Conservation (phyloP, 495 filamentous ascomycete genomes). For the Aspergillus biplanus region DNA sequence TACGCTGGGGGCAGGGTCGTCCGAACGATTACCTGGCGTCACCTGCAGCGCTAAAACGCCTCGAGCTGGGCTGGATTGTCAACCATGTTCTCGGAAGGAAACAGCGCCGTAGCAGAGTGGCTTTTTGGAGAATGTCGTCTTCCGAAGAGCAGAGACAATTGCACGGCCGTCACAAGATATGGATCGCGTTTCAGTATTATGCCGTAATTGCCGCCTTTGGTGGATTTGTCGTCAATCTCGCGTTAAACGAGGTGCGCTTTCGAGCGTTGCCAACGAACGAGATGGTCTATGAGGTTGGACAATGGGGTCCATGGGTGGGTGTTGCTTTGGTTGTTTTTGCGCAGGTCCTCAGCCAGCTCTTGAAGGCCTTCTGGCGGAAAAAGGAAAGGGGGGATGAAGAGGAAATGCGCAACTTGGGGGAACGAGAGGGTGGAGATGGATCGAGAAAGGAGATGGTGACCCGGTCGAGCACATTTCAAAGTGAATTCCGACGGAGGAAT, state of each 20-base stretch:
- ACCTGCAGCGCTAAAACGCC: neutral
- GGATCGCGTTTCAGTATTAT: neutral
- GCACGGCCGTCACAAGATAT: neutral
- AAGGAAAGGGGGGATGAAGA: neutral
- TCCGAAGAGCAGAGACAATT: neutral
- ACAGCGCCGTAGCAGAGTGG: neutral
- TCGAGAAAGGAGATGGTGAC: neutral
- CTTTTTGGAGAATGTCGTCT: neutral
- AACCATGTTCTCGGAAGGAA: neutral
- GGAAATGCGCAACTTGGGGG: neutral
- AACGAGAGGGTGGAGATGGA: neutral
- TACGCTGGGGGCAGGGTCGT: neutral
- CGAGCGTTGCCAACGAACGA: slow-evolving; percentile 1
- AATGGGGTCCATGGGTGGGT: slow-evolving; percentile 10
- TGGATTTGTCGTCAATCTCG: slow-evolving; percentile 1
- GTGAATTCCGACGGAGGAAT: neutral
- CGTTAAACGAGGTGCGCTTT: slow-evolving; percentile 5
- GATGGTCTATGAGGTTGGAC: neutral
- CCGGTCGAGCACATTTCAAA: neutral
- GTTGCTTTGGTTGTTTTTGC: slow-evolving; percentile 5
- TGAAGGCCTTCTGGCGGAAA: neutral
- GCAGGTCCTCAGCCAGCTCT: neutral
- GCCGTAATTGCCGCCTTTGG: slow-evolving; percentile 1
- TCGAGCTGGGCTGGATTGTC: neutral
- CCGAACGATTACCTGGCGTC: neutral